Evolutionary conservation across 2,329 filamentous ascomycete genomes (phyloP).

Genomic region (Achaetomium macrosporum): DNA sequence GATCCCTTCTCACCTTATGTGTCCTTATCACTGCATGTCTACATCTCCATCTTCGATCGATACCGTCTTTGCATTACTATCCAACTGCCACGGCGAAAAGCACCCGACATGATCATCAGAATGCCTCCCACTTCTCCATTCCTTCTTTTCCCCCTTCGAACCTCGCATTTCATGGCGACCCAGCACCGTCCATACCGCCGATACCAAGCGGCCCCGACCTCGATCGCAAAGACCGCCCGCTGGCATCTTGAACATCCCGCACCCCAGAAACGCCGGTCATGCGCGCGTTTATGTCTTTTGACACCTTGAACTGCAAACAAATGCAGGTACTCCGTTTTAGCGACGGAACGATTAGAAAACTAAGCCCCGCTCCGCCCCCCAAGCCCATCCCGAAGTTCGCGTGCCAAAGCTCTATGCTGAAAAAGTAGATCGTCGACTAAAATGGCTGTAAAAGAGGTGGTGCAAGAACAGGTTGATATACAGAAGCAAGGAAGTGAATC

Average conservation of each 20-base stretch:
- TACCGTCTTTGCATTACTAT: neutral
- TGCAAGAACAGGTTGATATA: conserved; percentile 18
- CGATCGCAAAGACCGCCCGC: conserved; percentile 2
- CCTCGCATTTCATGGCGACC: neutral
- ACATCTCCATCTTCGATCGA: neutral
- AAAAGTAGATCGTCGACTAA: conserved; percentile 17
- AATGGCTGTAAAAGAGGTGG: conserved; percentile 13
- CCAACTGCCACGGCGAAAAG: neutral
- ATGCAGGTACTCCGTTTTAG: conserved; percentile 12
- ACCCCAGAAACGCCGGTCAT: conserved; percentile 21
- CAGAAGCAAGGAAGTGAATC: conserved; percentile 14
- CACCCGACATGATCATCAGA: conserved; percentile 2
- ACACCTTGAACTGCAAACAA: conserved; percentile 8
- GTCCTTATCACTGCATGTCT: no score
- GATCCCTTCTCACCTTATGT: no score
- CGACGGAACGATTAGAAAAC: neutral
- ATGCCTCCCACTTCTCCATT: neutral
- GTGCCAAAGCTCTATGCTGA: conserved; percentile 21
- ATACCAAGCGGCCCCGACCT: conserved; percentile 3
- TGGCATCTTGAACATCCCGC: neutral
- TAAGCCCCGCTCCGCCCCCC: neutral
- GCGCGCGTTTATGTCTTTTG: conserved; percentile 17
- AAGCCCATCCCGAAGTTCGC: neutral
- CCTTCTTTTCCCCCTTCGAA: neutral
- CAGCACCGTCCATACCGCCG: neutral